Evolutionary conservation across 129 eudicot species (phyloP).

Genomic region (Cynara cardunculus): DNA sequence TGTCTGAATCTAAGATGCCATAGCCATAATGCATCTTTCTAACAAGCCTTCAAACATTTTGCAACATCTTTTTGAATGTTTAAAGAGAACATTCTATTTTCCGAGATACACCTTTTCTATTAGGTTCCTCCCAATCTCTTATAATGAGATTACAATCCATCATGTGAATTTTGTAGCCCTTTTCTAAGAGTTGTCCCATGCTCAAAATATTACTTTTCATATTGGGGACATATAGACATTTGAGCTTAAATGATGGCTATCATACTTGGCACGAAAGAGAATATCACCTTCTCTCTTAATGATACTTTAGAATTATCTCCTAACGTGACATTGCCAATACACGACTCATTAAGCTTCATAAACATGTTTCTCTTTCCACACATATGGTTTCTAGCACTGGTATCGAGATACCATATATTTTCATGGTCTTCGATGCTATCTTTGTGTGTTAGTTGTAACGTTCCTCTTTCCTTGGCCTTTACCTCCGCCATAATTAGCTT

Average conservation of each 20-base stretch:
- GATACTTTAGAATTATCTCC: background rate
- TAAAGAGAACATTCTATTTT: background rate
- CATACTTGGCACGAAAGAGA: background rate
- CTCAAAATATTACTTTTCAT: background rate
- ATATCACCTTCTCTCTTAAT: slow-evolving; percentile 1
- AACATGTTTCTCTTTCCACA: slow-evolving; percentile 5
- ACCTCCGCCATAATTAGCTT: background rate
- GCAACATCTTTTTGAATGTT: background rate
- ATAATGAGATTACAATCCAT: background rate
- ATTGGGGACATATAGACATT: background rate
- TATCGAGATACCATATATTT: slow-evolving; percentile 2
- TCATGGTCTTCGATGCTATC: background rate
- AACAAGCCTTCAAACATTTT: background rate
- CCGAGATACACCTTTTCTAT: background rate
- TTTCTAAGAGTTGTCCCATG: background rate
- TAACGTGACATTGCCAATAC: background rate
- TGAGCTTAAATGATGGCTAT: background rate
- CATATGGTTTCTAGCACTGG: slow-evolving; percentile 11
- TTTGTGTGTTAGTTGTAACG: background rate
- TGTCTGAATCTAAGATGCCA: background rate
- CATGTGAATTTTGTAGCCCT: background rate
- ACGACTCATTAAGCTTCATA: background rate
- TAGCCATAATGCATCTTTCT: background rate
- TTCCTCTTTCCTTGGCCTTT: background rate
- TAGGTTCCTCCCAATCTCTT: background rate